A percentile compares a stretch with the other conserved stretches of the same genome.
phyloP scores from a whole-genome alignment of 495 filamentous ascomycete species.

The Lepidopterella palustris region DNA sequence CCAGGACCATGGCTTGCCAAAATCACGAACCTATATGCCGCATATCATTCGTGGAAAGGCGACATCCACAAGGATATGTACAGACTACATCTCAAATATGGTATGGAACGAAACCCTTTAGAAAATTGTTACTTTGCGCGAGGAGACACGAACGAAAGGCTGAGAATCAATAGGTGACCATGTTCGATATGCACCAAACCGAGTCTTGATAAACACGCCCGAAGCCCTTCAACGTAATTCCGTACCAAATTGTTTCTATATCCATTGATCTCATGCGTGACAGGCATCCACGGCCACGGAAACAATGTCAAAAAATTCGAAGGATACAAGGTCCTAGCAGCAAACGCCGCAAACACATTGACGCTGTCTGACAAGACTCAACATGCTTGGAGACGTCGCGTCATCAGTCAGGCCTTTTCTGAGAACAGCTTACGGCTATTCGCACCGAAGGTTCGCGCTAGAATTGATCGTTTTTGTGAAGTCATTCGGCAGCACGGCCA shows the following conservation, averaged over 20 bases:
- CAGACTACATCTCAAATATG: slow-evolving; percentile 10
- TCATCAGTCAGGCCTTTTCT: slow-evolving; percentile 7
- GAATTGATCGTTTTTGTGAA: slow-evolving; percentile 8
- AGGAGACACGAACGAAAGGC: neutral
- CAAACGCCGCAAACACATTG: slow-evolving; percentile 9
- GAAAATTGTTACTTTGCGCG: neutral
- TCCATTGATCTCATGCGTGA: neutral
- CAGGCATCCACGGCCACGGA: slow-evolving; percentile 5
- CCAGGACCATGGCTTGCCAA: slow-evolving; percentile 14
- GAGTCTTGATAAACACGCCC: slow-evolving; percentile 3
- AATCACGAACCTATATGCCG: slow-evolving; percentile 14
- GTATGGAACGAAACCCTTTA: neutral
- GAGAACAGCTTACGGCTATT: neutral
- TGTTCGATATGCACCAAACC: slow-evolving; percentile 9
- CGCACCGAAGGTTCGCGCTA: slow-evolving; percentile 3
- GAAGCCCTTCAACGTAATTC: slow-evolving; percentile 4
- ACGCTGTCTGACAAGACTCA: slow-evolving; percentile 6
- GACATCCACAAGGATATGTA: slow-evolving; percentile 17
- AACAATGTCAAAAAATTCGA: slow-evolving; percentile 3
- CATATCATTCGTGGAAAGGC: slow-evolving; percentile 10
- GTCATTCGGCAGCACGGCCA: no score
- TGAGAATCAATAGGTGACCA: no score
- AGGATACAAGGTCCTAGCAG: slow-evolving; percentile 1
- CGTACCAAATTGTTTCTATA: neutral
- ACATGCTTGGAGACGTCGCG: slow-evolving; percentile 1